A percentile compares a stretch with the other conserved stretches of the same genome.
These are phyloP conservation scores for Naematelia aurantialba DNA, from an alignment of 768 basidiomycete species.

Conservation along the genomic window DNA sequence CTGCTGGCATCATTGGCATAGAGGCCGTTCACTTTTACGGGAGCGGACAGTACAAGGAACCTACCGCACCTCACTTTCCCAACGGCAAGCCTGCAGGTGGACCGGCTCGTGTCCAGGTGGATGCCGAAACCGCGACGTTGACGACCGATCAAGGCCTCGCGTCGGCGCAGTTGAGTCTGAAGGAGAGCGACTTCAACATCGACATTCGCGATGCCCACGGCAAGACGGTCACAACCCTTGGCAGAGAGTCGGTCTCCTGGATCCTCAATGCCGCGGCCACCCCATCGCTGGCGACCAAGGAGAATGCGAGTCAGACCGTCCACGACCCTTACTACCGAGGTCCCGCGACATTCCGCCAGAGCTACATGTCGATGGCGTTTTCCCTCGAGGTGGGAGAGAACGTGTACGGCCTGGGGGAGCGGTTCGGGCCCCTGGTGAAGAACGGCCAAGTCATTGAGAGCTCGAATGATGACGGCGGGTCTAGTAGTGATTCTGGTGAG, in stretches of 20 bases:
- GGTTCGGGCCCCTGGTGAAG: constrained; percentile 20
- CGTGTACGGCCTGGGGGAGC: constrained; percentile 13
- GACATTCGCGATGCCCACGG: background rate
- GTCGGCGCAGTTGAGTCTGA: background rate
- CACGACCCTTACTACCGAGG: constrained; percentile 8
- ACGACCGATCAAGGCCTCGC: constrained; percentile 5
- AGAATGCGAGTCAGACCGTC: constrained; percentile 14
- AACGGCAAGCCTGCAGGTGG: background rate
- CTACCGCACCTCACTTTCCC: background rate
- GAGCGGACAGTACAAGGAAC: background rate
- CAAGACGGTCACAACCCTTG: constrained; percentile 2
- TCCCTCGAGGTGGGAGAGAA: constrained; percentile 9
- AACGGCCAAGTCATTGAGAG: constrained; percentile 15
- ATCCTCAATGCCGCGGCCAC: no score
- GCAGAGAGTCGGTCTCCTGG: no score
- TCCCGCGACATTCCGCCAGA: constrained; percentile 1
- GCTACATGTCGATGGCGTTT: constrained; percentile 7
- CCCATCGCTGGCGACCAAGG: constrained; percentile 5
- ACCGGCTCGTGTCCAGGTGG: no score
- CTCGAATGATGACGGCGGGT: constrained; percentile 15
- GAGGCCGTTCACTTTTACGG: no score
- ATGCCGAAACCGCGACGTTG: background rate
- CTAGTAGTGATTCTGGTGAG: constrained; percentile 13
- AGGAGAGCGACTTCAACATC: background rate
- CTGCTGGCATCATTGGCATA: constrained; percentile 4